phyloP scores from a whole-genome alignment of 306 rosid genomes.

The Quercus rubra region DNA sequence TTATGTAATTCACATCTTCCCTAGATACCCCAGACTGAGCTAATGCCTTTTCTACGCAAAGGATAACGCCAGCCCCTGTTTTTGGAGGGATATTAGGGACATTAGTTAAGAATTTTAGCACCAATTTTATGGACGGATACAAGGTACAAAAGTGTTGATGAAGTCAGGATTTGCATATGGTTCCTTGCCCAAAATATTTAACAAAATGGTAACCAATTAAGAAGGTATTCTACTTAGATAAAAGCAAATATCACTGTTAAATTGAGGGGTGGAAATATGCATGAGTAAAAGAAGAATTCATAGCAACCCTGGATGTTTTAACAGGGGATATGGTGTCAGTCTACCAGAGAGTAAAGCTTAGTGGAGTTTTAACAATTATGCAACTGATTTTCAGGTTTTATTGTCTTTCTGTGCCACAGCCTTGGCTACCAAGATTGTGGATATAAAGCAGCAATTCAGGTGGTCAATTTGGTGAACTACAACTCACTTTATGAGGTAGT shows the following conservation, averaged over 20 bases:
- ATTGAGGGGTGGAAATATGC: not conserved
- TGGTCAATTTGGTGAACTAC: too few relatives aligned
- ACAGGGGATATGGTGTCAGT: too few relatives aligned
- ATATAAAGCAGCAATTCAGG: too few relatives aligned
- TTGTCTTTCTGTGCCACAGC: too few relatives aligned
- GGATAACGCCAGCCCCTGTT: conserved; percentile 83
- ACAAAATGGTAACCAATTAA: not conserved
- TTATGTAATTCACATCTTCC: conserved; percentile 91
- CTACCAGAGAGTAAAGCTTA: too few relatives aligned
- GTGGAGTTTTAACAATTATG: too few relatives aligned
- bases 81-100: conserved; percentile 14
- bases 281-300: not conserved
- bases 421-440: too few relatives aligned
- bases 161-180: not conserved
- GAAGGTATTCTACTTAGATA: not conserved
- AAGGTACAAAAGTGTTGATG: not conserved
- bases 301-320: not conserved
- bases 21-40: conserved; percentile 73
- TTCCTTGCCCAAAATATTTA: not conserved
- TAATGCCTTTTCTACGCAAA: conserved; percentile 92
- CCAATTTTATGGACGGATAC: conserved; percentile 2
- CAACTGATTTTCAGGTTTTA: too few relatives aligned
- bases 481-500: too few relatives aligned
- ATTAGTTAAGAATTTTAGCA: conserved; percentile 14
- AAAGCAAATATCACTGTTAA: not conserved